phyloP scores from a whole-genome alignment of 352 stramenopile genomes.

The Phytophthora lateralis region DNA sequence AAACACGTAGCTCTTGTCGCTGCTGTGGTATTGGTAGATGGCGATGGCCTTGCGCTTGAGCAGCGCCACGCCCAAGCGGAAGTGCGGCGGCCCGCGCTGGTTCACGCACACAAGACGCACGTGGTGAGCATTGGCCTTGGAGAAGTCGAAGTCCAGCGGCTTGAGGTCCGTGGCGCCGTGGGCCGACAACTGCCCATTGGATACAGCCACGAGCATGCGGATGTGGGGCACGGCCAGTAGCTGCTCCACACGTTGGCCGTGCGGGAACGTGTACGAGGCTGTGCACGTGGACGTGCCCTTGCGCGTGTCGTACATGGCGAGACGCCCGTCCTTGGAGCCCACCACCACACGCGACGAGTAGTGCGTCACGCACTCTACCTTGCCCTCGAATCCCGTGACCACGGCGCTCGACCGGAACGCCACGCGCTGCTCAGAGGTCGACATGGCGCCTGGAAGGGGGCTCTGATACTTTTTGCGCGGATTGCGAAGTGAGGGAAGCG shows the following conservation, averaged over 20 bases:
- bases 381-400: slow-evolving; percentile 77
- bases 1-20: slow-evolving; percentile 81
- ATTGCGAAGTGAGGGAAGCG: not conserved
- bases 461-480: not conserved
- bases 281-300: slow-evolving; percentile 69
- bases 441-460: slow-evolving; percentile 18
- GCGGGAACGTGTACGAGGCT: slow-evolving; percentile 72
- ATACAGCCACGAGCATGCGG: slow-evolving; percentile 84
- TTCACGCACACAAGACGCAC: slow-evolving; percentile 82
- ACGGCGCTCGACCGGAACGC: slow-evolving; percentile 81
- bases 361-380: slow-evolving; percentile 85
- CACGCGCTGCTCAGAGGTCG: slow-evolving; percentile 47
- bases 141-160: slow-evolving; percentile 81
- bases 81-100: slow-evolving; percentile 83
- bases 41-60: slow-evolving; percentile 67
- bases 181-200: slow-evolving; percentile 73
- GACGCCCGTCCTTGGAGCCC: slow-evolving; percentile 74
- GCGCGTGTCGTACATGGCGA: slow-evolving; percentile 89
- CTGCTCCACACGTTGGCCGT: slow-evolving; percentile 79
- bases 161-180: slow-evolving; percentile 84
- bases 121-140: slow-evolving; percentile 71
- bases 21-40: slow-evolving; percentile 86
- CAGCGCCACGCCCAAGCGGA: slow-evolving; percentile 75
- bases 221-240: slow-evolving; percentile 87
- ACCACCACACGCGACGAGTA: slow-evolving; percentile 89